Conservation (phyloP, 1,284 basidiomycete genomes). For the Cystobasidium pallidum region DNA sequence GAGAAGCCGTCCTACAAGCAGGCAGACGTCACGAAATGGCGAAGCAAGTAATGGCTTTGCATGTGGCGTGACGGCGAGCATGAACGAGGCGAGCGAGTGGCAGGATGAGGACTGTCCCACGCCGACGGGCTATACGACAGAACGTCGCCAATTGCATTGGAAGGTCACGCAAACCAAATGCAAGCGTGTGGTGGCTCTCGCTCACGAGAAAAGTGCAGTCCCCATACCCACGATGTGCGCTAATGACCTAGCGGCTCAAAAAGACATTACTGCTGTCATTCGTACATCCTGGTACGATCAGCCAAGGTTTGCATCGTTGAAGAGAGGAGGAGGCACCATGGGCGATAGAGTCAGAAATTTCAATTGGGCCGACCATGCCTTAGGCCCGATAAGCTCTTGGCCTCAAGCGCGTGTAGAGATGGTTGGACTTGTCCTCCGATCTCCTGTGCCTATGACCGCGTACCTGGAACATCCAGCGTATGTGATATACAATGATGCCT, state of each 20-base stretch:
- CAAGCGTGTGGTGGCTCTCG: conserved; percentile 24
- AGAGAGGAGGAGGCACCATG: conserved; percentile 36
- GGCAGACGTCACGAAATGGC: not conserved
- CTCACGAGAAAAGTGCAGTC: conserved; percentile 9
- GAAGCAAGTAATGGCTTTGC: not conserved
- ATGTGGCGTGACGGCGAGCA: not conserved
- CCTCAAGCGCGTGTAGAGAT: conserved; percentile 36
- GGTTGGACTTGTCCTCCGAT: conserved; percentile 24
- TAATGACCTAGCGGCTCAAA: conserved; percentile 6
- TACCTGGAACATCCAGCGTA: conserved; percentile 36
- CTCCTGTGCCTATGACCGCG: conserved; percentile 35
- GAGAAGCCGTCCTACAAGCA: not conserved
- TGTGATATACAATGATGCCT: conserved; percentile 45
- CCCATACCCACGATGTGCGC: not conserved
- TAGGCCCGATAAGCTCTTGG: conserved; percentile 32
- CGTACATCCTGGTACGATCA: conserved; percentile 23
- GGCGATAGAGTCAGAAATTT: conserved; percentile 17
- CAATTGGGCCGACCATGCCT: conserved; percentile 35
- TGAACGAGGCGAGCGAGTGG: not conserved
- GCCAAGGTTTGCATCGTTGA: conserved; percentile 18
- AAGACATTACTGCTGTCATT: conserved; percentile 2
- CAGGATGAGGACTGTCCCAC: conserved; percentile 21
- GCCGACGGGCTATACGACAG: conserved; percentile 6
- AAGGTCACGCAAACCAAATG: conserved; percentile 20
- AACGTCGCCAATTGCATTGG: conserved; percentile 20